A percentile compares a stretch with the other conserved stretches of the same genome.
phyloP scores from a whole-genome alignment of 1,284 basidiomycete species.

The Gymnopus androsaceus region DNA sequence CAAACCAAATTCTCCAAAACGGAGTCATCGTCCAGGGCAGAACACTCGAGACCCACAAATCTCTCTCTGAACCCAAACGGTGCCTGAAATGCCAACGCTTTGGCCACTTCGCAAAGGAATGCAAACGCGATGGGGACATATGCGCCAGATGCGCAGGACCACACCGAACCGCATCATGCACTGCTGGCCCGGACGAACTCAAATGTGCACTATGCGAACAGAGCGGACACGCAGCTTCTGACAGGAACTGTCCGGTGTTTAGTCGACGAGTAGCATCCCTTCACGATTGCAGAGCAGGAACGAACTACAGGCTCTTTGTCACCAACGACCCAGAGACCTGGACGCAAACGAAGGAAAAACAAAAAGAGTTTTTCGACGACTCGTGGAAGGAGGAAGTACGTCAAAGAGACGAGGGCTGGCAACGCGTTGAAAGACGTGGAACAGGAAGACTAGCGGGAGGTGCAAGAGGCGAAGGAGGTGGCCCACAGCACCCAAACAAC shows the following conservation, averaged over 20 bases:
- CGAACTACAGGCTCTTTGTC: conserved; percentile 18
- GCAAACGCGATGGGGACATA: not conserved
- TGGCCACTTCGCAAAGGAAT: conserved; percentile 4
- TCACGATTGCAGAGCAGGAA: conserved; percentile 8
- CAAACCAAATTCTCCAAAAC: not conserved
- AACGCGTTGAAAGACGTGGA: not conserved
- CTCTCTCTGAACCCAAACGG: conserved; percentile 3
- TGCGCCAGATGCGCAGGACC: conserved; percentile 16
- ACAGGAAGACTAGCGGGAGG: not conserved
- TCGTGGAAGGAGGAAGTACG: not conserved
- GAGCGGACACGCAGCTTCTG: conserved; percentile 17
- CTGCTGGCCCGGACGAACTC: not conserved
- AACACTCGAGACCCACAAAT: conserved; percentile 1
- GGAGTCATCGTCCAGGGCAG: conserved; percentile 9
- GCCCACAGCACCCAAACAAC: too few relatives aligned
- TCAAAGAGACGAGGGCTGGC: not conserved
- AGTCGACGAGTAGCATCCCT: not conserved
- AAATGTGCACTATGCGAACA: conserved; percentile 13
- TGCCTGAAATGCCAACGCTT: conserved; percentile 14
- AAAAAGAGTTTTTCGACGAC: not conserved
- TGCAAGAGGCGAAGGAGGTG: not conserved
- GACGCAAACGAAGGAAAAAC: not conserved
- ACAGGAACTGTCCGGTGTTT: conserved; percentile 15
- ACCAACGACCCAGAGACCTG: conserved; percentile 12
- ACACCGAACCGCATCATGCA: conserved; percentile 13